Evolutionary conservation across 2,329 filamentous ascomycete species (phyloP).

Genomic region (Alternaria gaisen): DNA sequence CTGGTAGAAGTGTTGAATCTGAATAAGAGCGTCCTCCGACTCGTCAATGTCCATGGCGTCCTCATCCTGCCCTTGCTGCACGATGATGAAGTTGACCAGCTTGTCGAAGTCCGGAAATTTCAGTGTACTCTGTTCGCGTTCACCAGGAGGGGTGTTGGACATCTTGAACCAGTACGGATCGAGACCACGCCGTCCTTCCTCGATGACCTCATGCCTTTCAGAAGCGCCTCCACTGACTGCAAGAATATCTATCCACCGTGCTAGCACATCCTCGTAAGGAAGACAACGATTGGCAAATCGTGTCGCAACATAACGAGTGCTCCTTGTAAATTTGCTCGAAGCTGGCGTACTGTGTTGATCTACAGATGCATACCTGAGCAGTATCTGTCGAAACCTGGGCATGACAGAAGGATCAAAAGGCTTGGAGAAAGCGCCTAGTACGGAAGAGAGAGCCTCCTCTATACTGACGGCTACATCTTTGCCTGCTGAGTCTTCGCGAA

Average conservation of each 20-base stretch:
- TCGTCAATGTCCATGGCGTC: constrained; percentile 47
- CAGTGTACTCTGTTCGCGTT: constrained; percentile 29
- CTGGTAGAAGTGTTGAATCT: constrained; percentile 44
- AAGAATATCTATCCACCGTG: constrained; percentile 87
- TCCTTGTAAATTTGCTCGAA: constrained; percentile 58
- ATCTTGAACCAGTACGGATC: constrained; percentile 78
- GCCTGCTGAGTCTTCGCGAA: constrained; percentile 79
- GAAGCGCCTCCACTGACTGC: constrained; percentile 73
- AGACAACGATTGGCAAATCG: constrained; percentile 92
- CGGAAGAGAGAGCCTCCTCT: constrained; percentile 83
- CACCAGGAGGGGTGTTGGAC: constrained; percentile 58
- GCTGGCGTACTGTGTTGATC: constrained; percentile 25
- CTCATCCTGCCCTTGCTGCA: constrained; percentile 44
- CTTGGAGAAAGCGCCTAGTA: constrained; percentile 68
- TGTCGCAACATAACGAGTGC: constrained; percentile 81
- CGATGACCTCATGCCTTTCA: constrained; percentile 82
- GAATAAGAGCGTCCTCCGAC: constrained; percentile 33
- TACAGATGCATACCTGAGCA: constrained; percentile 44
- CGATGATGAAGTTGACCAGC: constrained; percentile 58
- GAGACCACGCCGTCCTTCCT: constrained; percentile 88
- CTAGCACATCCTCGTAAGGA: constrained; percentile 78
- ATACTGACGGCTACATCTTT: constrained; percentile 84
- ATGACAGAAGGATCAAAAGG: constrained; percentile 53
- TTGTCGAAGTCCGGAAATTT: constrained; percentile 56
- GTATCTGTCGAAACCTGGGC: constrained; percentile 48